Evolutionary conservation across 2,329 filamentous ascomycete species (phyloP).

Genomic region (Arthroderma sp.): DNA sequence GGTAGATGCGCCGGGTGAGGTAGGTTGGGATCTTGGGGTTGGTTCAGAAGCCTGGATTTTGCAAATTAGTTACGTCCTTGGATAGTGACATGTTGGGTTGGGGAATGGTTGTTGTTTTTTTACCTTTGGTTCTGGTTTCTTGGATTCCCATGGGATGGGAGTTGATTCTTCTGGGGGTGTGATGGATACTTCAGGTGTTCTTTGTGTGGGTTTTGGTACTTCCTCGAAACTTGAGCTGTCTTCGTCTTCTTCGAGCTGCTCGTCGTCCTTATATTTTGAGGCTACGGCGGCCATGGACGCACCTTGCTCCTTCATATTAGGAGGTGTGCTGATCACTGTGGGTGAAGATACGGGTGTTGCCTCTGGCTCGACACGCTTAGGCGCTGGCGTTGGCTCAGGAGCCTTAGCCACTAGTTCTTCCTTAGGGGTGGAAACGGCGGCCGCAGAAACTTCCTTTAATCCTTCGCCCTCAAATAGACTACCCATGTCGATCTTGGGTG

Average conservation of each 20-base stretch:
- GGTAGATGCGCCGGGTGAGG: constrained; percentile 26
- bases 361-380: constrained; percentile 21
- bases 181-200: constrained; percentile 29
- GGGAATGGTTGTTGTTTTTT: background rate
- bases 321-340: constrained; percentile 8
- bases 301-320: constrained; percentile 66
- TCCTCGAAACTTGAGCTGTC: constrained; percentile 80
- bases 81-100: background rate
- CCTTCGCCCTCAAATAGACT: constrained; percentile 77
- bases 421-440: constrained; percentile 36
- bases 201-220: constrained; percentile 59
- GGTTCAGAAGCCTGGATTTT: background rate
- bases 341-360: constrained; percentile 32
- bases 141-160: constrained; percentile 8
- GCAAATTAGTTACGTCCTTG: no score
- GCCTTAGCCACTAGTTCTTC: constrained; percentile 15
- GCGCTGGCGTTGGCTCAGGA: constrained; percentile 29
- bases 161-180: constrained; percentile 13
- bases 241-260: constrained; percentile 43
- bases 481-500: constrained; percentile 86
- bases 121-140: constrained; percentile 5
- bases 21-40: constrained; percentile 10
- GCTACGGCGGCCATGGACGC: constrained; percentile 75
- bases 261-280: constrained; percentile 69
- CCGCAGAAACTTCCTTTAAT: constrained; percentile 60